A percentile compares a stretch with the other conserved stretches of the same genome.
Conservation (phyloP, 495 filamentous ascomycete genomes). For the Penicillium bovifimosum region DNA sequence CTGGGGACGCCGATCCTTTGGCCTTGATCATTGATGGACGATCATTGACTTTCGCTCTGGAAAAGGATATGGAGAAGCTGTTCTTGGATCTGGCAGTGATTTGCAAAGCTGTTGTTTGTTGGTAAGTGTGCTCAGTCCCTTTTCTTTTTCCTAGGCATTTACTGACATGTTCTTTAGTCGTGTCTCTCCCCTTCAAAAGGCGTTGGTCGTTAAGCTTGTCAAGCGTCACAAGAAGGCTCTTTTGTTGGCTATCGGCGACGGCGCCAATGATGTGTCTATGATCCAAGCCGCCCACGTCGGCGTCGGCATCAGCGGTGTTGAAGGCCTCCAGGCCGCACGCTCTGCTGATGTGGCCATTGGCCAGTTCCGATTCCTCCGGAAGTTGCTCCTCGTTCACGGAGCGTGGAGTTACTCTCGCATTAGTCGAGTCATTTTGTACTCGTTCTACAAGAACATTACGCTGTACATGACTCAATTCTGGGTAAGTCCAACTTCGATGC, state of each 20-base stretch:
- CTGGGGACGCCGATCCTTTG: constrained; percentile 77
- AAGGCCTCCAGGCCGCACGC: constrained; percentile 97
- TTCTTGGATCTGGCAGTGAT: constrained; percentile 90
- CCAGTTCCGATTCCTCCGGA: constrained; percentile 93
- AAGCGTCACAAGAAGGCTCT: constrained; percentile 92
- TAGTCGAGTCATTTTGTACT: constrained; percentile 93
- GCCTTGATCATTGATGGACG: constrained; percentile 97
- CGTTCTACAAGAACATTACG: constrained; percentile 99
- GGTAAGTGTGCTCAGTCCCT: constrained; percentile 41
- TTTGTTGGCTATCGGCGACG: constrained; percentile 92
- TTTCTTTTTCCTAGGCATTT: constrained; percentile 11
- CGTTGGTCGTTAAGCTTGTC: constrained; percentile 96
- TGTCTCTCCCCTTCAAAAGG: constrained; percentile 98
- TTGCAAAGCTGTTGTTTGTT: constrained; percentile 99
- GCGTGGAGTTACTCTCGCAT: constrained; percentile 98
- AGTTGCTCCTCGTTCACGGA: constrained; percentile 92
- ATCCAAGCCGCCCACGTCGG: constrained; percentile 99
- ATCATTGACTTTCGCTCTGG: constrained; percentile 87
- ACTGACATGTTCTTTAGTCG: constrained; percentile 45
- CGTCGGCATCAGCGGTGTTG: constrained; percentile 94
- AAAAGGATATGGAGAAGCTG: constrained; percentile 87
- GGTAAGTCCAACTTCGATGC: constrained; percentile 46
- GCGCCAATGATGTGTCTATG: constrained; percentile 99
- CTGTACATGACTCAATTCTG: constrained; percentile 99
- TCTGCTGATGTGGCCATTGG: constrained; percentile 94